Evolutionary conservation across 768 basidiomycete species (phyloP).

Genomic region (Lentinula edodes): DNA sequence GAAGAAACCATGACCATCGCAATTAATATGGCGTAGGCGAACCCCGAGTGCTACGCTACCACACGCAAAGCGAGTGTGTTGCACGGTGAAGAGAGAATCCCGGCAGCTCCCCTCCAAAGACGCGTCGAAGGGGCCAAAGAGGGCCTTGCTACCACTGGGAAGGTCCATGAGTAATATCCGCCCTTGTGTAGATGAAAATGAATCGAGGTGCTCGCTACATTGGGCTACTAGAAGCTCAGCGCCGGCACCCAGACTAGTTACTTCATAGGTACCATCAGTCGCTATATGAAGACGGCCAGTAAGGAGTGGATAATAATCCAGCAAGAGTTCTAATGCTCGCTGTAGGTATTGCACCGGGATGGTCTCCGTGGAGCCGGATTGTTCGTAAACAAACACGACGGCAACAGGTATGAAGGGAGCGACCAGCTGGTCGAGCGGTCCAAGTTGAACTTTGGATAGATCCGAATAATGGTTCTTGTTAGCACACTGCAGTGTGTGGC

Average conservation of each 20-base stretch:
- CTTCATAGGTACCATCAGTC: slow-evolving; percentile 5
- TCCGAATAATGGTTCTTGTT: slow-evolving; percentile 7
- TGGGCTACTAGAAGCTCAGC: slow-evolving; percentile 11
- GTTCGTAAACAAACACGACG: slow-evolving; percentile 13
- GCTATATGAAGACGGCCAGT: slow-evolving; percentile 9
- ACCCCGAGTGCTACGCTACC: slow-evolving; percentile 14
- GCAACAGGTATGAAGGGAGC: slow-evolving; percentile 13
- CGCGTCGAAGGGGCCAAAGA: slow-evolving; percentile 12
- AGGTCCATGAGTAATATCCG: slow-evolving; percentile 9
- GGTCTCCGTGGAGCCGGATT: not conserved
- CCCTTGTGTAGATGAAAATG: slow-evolving; percentile 9
- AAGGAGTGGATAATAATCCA: slow-evolving; percentile 16
- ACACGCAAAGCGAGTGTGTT: slow-evolving; percentile 17
- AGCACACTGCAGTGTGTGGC: slow-evolving; percentile 1
- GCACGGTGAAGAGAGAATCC: slow-evolving; percentile 11
- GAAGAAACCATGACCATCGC: slow-evolving; percentile 15
- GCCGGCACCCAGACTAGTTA: slow-evolving; percentile 9
- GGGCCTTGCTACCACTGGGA: slow-evolving; percentile 12
- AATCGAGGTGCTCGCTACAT: slow-evolving; percentile 11
- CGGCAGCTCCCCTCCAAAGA: slow-evolving; percentile 3
- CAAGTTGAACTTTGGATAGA: slow-evolving; percentile 7
- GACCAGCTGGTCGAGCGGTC: slow-evolving; percentile 11
- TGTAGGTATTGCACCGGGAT: slow-evolving; percentile 11
- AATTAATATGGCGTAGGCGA: slow-evolving; percentile 9
- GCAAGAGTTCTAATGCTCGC: slow-evolving; percentile 8